phyloP scores from a whole-genome alignment of 2,329 filamentous ascomycete species.

The Fusarium udum region DNA sequence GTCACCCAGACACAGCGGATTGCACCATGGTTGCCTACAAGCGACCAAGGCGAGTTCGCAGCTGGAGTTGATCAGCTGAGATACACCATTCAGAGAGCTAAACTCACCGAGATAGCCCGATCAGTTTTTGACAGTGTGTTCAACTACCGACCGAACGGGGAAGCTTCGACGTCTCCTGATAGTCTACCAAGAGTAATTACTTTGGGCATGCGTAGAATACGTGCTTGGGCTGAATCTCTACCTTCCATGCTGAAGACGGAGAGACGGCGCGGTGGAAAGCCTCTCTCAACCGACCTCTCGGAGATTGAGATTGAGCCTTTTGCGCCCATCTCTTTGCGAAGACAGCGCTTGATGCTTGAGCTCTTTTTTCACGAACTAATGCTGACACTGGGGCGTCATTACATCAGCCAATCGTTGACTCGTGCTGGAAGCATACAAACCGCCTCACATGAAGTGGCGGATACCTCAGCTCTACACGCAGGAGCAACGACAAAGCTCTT shows the following conservation, averaged over 20 bases:
- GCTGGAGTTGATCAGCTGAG: background rate
- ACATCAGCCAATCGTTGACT: background rate
- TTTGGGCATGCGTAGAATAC: background rate
- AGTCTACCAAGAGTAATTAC: rapidly evolving
- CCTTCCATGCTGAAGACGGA: background rate
- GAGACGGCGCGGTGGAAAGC: background rate
- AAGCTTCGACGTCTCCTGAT: rapidly evolving
- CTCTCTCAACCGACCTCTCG: background rate
- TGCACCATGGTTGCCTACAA: background rate
- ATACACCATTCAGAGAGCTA: background rate
- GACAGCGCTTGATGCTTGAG: background rate
- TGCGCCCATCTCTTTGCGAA: background rate
- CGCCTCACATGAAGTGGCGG: background rate
- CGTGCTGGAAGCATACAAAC: rapidly evolving
- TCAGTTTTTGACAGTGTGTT: background rate
- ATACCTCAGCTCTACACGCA: background rate
- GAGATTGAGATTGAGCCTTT: background rate
- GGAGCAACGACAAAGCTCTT: background rate
- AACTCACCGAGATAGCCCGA: background rate
- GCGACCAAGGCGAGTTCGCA: rapidly evolving
- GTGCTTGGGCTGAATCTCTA: background rate
- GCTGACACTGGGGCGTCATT: rapidly evolving
- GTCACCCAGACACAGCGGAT: background rate
- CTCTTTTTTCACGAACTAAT: background rate
- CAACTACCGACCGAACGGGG: rapidly evolving